Evolutionary conservation across 2,329 filamentous ascomycete genomes (phyloP).

Genomic region (Xylaria sp.): DNA sequence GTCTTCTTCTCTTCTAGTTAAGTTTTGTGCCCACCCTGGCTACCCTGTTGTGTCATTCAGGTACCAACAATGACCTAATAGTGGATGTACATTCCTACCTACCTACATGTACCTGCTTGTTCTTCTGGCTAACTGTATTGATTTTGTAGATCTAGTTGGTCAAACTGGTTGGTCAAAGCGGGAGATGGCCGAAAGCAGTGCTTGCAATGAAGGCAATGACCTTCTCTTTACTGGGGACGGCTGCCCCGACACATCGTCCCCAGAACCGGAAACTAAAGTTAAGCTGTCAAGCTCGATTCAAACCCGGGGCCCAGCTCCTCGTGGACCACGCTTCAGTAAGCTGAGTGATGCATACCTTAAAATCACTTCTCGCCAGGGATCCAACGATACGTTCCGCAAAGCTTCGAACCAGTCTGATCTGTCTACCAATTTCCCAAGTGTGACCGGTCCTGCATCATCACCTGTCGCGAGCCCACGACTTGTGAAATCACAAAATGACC

Average conservation of each 20-base stretch:
- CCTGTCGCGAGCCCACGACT: slow-evolving; percentile 11
- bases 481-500: slow-evolving; percentile 35
- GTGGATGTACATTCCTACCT: slow-evolving; percentile 1
- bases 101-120: too few species aligned
- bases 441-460: slow-evolving; percentile 3
- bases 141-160: background rate
- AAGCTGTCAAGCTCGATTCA: slow-evolving; percentile 8
- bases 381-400: slow-evolving; percentile 33
- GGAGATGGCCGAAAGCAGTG: slow-evolving; percentile 34
- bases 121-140: slow-evolving; percentile 13
- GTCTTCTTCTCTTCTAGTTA: background rate
- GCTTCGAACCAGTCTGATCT: slow-evolving; percentile 16
- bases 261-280: background rate
- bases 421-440: slow-evolving; percentile 9
- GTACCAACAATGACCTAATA: background rate
- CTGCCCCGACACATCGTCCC: background rate
- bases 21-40: slow-evolving; percentile 1
- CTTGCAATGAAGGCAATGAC: slow-evolving; percentile 21
- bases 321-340: slow-evolving; percentile 51
- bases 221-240: slow-evolving; percentile 17
- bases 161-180: background rate
- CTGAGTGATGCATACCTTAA: slow-evolving; percentile 53
- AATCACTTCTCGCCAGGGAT: slow-evolving; percentile 48
- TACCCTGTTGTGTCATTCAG: background rate
- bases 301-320: slow-evolving; percentile 43